Base-by-base conservation (phyloP, 768 basidiomycete genomes). In the Sporobolomyces roseus region DNA sequence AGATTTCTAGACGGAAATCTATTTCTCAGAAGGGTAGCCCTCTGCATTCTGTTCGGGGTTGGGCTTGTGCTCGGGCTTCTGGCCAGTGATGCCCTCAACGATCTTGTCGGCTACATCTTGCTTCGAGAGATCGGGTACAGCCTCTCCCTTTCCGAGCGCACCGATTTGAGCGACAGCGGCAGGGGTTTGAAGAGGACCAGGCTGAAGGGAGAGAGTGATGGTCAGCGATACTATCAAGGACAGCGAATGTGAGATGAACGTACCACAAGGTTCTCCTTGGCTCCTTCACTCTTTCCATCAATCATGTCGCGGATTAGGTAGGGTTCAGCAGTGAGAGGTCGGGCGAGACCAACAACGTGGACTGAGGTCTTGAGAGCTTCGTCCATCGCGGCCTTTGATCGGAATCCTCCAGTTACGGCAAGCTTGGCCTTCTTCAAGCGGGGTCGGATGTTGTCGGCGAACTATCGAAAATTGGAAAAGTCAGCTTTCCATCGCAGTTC, bases 351-450 rank as follows among this genome's bases (percentile, higher is more conserved):
- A 62, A 78, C 64, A 54, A 76, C n/a, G 50, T 76, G 67, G 50
- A 56, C 65, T 7, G 71, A 60, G 10, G 49, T 45, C 14, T 52
- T 56, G 29, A 77, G 56, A 5, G 77, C 78, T 29, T 75, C 58
- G 32, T 75, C 72, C 78, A 79, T 79, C 9, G 73, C 73, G 8
- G 23, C 36, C 21, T 59, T 59, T 2, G 69, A 69, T 12, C 78
- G 69, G 77, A 79, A 79, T 2, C 78, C 78, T 29, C 78, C 78
- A 25, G 78, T 79, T 55, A 77, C 78, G 38, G 49, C 49, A 9
- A 79, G 58, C 48, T 71, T 73, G 36, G 78, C 71, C 19, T 55
- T 66, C 70, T 74, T 75, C 68, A 76, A 62, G 38, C 50, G 33
- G 0, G 77, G 76, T n/a, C 70, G 65, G 55, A 77, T 67, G 27